phyloP scores from a whole-genome alignment of 768 basidiomycete genomes.

The Leucogyrophana mollusca region DNA sequence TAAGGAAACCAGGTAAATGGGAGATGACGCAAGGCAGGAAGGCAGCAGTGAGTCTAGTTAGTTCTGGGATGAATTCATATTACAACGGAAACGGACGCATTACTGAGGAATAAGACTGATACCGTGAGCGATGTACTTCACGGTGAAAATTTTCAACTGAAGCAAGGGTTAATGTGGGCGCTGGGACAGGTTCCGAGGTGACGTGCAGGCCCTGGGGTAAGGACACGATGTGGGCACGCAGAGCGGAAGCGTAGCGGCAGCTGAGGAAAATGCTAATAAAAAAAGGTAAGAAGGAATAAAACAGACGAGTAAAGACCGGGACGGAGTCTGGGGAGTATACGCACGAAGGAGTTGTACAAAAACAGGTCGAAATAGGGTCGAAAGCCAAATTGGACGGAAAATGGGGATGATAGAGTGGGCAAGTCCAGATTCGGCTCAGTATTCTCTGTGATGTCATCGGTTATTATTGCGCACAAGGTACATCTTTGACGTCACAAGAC shows the following conservation, averaged over 20 bases:
- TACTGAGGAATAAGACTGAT: slow-evolving; percentile 9
- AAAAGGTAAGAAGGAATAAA: slow-evolving; percentile 2
- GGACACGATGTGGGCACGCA: no score
- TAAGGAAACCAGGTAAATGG: slow-evolving; percentile 16
- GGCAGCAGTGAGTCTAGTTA: slow-evolving; percentile 10
- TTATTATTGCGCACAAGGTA: slow-evolving; percentile 12
- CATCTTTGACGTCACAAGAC: slow-evolving; percentile 24
- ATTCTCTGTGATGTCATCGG: slow-evolving; percentile 27
- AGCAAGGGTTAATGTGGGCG: neutral
- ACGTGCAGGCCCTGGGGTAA: no score
- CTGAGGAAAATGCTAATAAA: neutral
- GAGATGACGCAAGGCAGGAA: slow-evolving; percentile 22
- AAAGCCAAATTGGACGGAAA: slow-evolving; percentile 3
- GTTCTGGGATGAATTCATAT: slow-evolving; percentile 17
- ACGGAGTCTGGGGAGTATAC: slow-evolving; percentile 1
- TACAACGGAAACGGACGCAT: slow-evolving; percentile 13
- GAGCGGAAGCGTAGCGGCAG: no score
- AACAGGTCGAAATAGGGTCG: neutral
- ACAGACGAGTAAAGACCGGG: neutral
- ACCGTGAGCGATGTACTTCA: slow-evolving; percentile 4
- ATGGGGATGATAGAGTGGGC: slow-evolving; percentile 3
- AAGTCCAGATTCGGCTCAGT: slow-evolving; percentile 20
- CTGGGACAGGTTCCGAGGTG: neutral
- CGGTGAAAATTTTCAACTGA: slow-evolving; percentile 4
- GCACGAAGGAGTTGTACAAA: neutral